Evolutionary conservation across 208 protist genomes (phyloP).

Genomic region (Kentomonas sorsogonicus): DNA sequence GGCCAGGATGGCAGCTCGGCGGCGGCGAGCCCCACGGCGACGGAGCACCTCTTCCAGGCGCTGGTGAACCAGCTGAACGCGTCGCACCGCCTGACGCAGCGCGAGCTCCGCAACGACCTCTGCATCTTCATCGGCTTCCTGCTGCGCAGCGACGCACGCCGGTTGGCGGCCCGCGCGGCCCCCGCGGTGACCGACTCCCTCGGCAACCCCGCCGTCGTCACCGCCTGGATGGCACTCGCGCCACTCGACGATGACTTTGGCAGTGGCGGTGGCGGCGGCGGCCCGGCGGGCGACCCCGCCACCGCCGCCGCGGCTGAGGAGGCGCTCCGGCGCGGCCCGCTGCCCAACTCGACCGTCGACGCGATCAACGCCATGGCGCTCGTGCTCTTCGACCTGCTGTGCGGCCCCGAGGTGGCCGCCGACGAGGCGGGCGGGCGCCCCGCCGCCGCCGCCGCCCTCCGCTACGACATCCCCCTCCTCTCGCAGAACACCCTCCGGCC

Average conservation of each 20-base stretch:
- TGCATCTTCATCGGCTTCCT: conserved; percentile 39
- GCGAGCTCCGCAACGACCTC: conserved; percentile 68
- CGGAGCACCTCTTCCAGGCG: conserved; percentile 51
- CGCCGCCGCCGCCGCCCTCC: neutral
- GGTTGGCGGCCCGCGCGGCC: conserved; percentile 10
- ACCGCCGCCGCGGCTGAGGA: neutral
- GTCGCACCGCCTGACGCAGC: conserved; percentile 37
- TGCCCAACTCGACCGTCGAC: conserved; percentile 20
- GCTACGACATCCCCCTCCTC: conserved; percentile 14
- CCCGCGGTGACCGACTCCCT: too few relatives aligned
- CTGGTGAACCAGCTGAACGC: conserved; percentile 52
- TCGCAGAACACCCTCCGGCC: conserved; percentile 24
- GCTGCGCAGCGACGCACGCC: conserved; percentile 25
- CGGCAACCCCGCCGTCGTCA: neutral
- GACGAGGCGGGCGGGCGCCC: conserved; percentile 3
- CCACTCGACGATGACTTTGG: too few relatives aligned
- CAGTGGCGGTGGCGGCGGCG: too few relatives aligned
- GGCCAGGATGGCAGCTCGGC: neutral
- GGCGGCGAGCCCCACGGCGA: conserved; percentile 22
- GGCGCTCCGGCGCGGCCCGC: neutral
- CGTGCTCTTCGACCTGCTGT: conserved; percentile 65
- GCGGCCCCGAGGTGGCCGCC: conserved; percentile 47
- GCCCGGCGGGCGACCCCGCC: neutral
- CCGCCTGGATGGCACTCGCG: too few relatives aligned
- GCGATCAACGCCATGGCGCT: conserved; percentile 55